Evolutionary conservation across 2,329 filamentous ascomycete species (phyloP), one percentile per base, ranked within the genome.

Genomic region (Ophiognomonia clavigignenti-juglandacearum): DNA sequence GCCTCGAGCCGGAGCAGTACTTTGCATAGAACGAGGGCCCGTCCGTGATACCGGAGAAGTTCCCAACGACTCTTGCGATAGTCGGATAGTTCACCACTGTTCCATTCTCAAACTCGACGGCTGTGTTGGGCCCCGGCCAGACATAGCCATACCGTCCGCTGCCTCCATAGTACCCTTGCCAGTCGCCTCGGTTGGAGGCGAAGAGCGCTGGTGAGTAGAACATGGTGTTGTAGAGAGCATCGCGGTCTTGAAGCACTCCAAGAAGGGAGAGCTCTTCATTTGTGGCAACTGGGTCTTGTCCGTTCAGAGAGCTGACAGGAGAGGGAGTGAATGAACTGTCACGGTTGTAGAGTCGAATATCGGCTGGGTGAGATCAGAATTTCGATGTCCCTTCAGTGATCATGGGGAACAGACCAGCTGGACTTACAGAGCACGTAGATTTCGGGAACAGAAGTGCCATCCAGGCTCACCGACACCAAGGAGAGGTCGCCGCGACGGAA

Each of bases 221-320:
- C 57, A 69, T 62, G 5, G 62, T 64, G 51, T 71, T 71, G 43
- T 68, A 70, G 5, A 62, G 64, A 7, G 68, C 63, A 52, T 70
- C 66, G 19, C 57, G 58, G 42, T 70, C 68, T 52, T 70, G 68
- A 34, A 68, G 50, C 54, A 59, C 49, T 45, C 66, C 53, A 50
- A 60, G 56, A 37, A 59, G 55, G 56, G 62, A 62, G 19, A 47
- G 63, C 16, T 61, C 55, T 23, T 52, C 52, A 16, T 63, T 34
- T 39, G 53, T 59, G 9, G 54, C 55, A 27, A 56, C 57, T 13
- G 62, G 60, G 10, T 64, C 60, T 9, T 57, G 39, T 3, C 58
- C 62, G 36, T 64, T 64, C 43, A 64, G 62, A 42, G 58, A 43
- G 27, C 44, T 55, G 23, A 64, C 55, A 2, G 55, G 51, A 4